Conservation (phyloP, 2,329 filamentous ascomycete genomes). For the Sporothrix humicola region DNA sequence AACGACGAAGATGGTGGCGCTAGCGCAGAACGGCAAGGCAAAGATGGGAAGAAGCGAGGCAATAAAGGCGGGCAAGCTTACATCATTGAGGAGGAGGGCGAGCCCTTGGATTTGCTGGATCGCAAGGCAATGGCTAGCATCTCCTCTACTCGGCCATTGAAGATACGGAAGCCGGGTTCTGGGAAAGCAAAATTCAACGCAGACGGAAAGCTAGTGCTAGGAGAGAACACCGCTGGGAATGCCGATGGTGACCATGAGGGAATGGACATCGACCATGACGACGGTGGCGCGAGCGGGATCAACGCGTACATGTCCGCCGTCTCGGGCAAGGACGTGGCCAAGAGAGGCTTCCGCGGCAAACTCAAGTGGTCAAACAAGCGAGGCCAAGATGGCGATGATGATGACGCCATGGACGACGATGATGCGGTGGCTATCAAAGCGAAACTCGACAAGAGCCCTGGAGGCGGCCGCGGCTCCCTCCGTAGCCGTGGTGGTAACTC, state of each 20-base stretch:
- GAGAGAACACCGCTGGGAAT: slow-evolving; percentile 57
- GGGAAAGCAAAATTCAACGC: slow-evolving; percentile 70
- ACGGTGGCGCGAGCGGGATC: slow-evolving; percentile 59
- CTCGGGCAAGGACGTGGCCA: slow-evolving; percentile 68
- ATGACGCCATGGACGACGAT: slow-evolving; percentile 60
- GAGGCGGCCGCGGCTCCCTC: slow-evolving; percentile 39
- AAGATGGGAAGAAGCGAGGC: slow-evolving; percentile 51
- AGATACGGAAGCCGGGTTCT: slow-evolving; percentile 43
- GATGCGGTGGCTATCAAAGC: slow-evolving; percentile 51
- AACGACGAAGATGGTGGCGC: slow-evolving; percentile 19
- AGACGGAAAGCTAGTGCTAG: slow-evolving; percentile 80
- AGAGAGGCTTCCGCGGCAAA: slow-evolving; percentile 68
- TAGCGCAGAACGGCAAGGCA: slow-evolving; percentile 39
- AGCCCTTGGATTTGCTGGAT: slow-evolving; percentile 92
- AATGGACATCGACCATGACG: slow-evolving; percentile 61
- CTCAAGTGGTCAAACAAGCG: slow-evolving; percentile 74
- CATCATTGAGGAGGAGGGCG: slow-evolving; percentile 92
- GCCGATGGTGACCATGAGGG: slow-evolving; percentile 58
- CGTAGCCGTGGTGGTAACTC: slow-evolving; percentile 41
- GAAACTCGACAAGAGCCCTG: slow-evolving; percentile 45
- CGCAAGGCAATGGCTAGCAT: slow-evolving; percentile 89
- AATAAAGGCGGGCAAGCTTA: slow-evolving; percentile 73
- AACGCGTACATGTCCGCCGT: slow-evolving; percentile 73
- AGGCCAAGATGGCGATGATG: slow-evolving; percentile 52
- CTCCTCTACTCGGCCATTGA: slow-evolving; percentile 83